Base-by-base conservation (phyloP, 495 filamentous ascomycete genomes). In the Sporormia fimetaria region DNA sequence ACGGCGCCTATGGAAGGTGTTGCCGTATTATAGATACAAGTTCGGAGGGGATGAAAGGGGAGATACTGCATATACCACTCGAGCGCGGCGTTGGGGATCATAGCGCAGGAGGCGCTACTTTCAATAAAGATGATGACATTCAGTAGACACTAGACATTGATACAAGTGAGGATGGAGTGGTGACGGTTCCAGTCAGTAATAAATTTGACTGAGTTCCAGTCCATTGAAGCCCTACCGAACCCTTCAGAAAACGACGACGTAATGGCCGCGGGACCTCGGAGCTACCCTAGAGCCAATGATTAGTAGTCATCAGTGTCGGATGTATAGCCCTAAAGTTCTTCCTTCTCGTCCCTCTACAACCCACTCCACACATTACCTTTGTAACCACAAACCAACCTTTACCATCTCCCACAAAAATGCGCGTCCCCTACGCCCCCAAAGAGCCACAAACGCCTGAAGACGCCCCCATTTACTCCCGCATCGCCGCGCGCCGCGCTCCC, bases 361-460 rank as follows among this genome's bases (percentile, higher is more conserved):
- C 6, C 42, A 30, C 23, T 21, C 17, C 28, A 5, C 9, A 34
- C 22, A 21, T 29, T n/a, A 17, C 18, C 17, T 2, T 37, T 10
- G 6, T 25, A 7, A 14, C n/a, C 33, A 22, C 35, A 25, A 16
- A 35, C 20, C 32, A 44, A 39, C 2, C 42, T 32, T 12, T 21
- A 34, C 16, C 16, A 5, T 7, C 24, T 3, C 16, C 15, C 14
- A 17, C 9, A 51, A 51, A 52, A 18, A 64, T 64, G 61, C 53
- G 61, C 36, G 51, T 64, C 33, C 51, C 59, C 28, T 64, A 64
- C 47, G 59, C 56, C 38, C 55, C 51, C 24, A 51, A 37, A 22
- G 54, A 60, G 12, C 40, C 57, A 12, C 27, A 51, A 14, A 44
- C 30, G 20, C 30, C 46, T 6, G 36, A 26, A 21, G 23, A 12